These are phyloP conservation scores for Geotrichum siamense DNA, from an alignment of 1,139 yeast species.

Conservation along the genomic window DNA sequence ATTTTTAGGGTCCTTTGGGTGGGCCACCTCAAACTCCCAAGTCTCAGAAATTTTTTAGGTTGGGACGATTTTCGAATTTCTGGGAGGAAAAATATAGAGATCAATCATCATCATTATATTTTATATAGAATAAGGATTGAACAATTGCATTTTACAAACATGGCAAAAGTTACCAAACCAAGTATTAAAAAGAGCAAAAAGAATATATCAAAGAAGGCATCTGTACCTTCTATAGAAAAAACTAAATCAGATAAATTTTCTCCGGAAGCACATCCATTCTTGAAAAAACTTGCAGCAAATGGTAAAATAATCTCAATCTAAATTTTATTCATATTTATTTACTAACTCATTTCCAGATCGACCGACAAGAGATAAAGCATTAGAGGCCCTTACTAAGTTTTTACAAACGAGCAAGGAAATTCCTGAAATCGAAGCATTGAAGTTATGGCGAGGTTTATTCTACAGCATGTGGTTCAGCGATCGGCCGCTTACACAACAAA, in stretches of 20 bases:
- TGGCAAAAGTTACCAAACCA: slow-evolving; percentile 10
- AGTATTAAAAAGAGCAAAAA: slow-evolving; percentile 4
- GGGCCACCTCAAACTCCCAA: slow-evolving; percentile 8
- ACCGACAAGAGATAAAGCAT: slow-evolving; percentile 66
- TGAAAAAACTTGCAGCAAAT: slow-evolving; percentile 78
- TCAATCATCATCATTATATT: neutral
- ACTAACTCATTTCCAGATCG: slow-evolving; percentile 38
- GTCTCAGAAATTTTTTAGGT: slow-evolving; percentile 2
- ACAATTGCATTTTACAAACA: neutral
- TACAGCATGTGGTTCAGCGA: slow-evolving; percentile 94
- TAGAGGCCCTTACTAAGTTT: slow-evolving; percentile 57
- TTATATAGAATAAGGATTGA: neutral
- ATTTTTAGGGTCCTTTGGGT: slow-evolving; percentile 11
- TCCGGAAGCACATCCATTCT: slow-evolving; percentile 43
- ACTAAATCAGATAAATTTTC: slow-evolving; percentile 10
- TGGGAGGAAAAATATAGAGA: neutral
- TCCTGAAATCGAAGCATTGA: slow-evolving; percentile 55
- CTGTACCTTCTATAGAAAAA: neutral
- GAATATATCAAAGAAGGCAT: slow-evolving; percentile 6
- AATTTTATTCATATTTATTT: neutral
- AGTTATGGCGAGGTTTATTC: slow-evolving; percentile 90
- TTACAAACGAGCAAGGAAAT: slow-evolving; percentile 41
- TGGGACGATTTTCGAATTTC: neutral
- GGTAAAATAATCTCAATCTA: slow-evolving; percentile 32
- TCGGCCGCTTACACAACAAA: slow-evolving; percentile 84